Base-by-base conservation (phyloP, 768 basidiomycete genomes). In the Trametes gibbosa region DNA sequence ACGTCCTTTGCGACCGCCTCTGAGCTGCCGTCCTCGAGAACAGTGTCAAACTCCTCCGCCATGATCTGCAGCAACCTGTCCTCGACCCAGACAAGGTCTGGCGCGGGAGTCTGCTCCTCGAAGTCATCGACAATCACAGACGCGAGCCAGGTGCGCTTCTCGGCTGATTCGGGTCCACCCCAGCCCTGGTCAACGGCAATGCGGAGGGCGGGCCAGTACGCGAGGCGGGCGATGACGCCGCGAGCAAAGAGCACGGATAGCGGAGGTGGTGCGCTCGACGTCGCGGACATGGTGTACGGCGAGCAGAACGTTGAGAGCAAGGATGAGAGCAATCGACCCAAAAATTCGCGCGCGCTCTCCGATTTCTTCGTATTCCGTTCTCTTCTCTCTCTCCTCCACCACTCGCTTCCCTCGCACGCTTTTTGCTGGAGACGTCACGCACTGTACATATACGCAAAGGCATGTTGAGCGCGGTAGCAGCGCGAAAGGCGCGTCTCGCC, bases 131-230 rank as follows among this genome's bases (percentile, higher is more conserved):
- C 87, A 68, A 95, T 79, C 40, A 83, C 81, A 5, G 87, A 85
- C 12, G 90, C 90, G 17, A 97, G 79, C 91, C 92, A 95, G 21
- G 84, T 89, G 46, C 87, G 84, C 75, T 96, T 97, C 55, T 81
- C 76, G 1, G 72, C 68, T 10, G 82, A 81, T 25, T 84, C 83
- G 19, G 88, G 82, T 3, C 94, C 94, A 25, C 95, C 95, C 94
- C 94, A 96, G 63, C 77, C 74, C 66, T 94, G 84, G 62, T 89
- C 84, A 37, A 98, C 85, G 34, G 95, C 95, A 67, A 96, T 77
- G 41, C 88, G 86, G 25, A 98, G 82, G 2, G 87, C 91, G 45
- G 90, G 83, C 95, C 95, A 98, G 55, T 87, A 75, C 13, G 81
- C 79, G 49, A 98, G 81, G 53, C 94, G 82, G 24, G 94, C 86